phyloP scores from a whole-genome alignment of 2,329 filamentous ascomycete genomes.

The Aspergillus sp. region DNA sequence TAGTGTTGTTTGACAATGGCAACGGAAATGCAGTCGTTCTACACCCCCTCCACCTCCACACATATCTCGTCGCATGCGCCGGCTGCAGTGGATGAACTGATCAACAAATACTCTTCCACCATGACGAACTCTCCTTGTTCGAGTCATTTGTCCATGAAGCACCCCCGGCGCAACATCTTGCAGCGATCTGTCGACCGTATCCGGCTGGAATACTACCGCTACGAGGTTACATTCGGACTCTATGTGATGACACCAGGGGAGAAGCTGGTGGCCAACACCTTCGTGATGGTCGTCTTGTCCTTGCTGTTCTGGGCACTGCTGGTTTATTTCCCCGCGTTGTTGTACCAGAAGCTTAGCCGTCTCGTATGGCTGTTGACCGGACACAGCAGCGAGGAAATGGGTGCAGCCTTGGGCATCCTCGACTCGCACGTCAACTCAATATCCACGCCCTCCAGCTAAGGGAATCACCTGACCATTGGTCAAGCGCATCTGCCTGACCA shows the following conservation, averaged over 20 bases:
- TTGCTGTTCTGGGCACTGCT: conserved; percentile 41
- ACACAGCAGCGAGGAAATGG: conserved; percentile 33
- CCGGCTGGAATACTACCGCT: conserved; percentile 49
- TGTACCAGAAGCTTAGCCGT: conserved; percentile 40
- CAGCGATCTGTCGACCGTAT: conserved; percentile 35
- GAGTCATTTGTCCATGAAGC: conserved; percentile 18
- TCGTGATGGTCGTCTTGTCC: conserved; percentile 38
- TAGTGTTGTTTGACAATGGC: conserved; percentile 24
- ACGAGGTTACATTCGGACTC: conserved; percentile 49
- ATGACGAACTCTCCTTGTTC: conserved; percentile 22
- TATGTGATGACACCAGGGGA: conserved; percentile 49
- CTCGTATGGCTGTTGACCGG: conserved; percentile 44
- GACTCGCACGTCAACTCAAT: conserved; percentile 26
- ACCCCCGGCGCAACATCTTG: conserved; percentile 27
- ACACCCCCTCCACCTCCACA: conserved; percentile 33
- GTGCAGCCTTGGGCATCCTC: conserved; percentile 30
- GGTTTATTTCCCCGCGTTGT: conserved; percentile 40
- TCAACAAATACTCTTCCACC: conserved; percentile 36
- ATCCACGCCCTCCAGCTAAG: conserved; percentile 18
- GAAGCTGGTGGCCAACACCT: conserved; percentile 46
- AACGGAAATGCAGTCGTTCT: conserved; percentile 39
- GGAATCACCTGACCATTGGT: conserved; percentile 9
- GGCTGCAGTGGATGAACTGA: conserved; percentile 36
- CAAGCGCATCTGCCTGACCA: conserved; percentile 3
- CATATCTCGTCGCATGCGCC: conserved; percentile 35